phyloP scores from a whole-genome alignment of 306 rosid species.

The Vigna trinervia region DNA sequence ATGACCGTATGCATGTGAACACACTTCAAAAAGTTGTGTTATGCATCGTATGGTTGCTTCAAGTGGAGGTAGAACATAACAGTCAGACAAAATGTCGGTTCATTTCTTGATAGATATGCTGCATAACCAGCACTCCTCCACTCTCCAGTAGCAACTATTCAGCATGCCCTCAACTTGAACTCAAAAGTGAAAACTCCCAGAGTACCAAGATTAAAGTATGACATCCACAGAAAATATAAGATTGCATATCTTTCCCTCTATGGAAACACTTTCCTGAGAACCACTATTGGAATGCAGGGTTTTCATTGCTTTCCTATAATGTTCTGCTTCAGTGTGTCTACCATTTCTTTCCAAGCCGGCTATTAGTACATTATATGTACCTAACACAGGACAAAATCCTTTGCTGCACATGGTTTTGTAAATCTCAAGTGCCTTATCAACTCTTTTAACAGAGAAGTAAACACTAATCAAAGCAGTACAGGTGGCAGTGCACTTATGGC shows the following conservation, averaged over 20 bases:
- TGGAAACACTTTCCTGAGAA: slow-evolving; percentile 45
- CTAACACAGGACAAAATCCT: slow-evolving; percentile 61
- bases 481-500: slow-evolving; percentile 70
- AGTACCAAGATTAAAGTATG: slow-evolving; percentile 45
- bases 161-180: slow-evolving; percentile 6
- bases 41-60: slow-evolving; percentile 25
- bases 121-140: too few species aligned
- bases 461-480: slow-evolving; percentile 77
- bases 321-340: slow-evolving; percentile 64
- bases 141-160: not conserved
- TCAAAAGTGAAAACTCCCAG: slow-evolving; percentile 18
- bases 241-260: slow-evolving; percentile 72
- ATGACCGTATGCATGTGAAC: slow-evolving; percentile 15
- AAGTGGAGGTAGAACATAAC: not conserved
- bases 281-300: slow-evolving; percentile 43
- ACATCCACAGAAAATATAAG: slow-evolving; percentile 63
- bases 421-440: slow-evolving; percentile 65
- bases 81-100: slow-evolving; percentile 10
- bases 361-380: slow-evolving; percentile 69
- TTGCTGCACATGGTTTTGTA: slow-evolving; percentile 58
- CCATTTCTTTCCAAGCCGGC: slow-evolving; percentile 64
- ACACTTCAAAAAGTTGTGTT: slow-evolving; percentile 7
- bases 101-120: slow-evolving; percentile 1
- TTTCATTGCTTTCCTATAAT: slow-evolving; percentile 67
- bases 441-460: slow-evolving; percentile 68